Evolutionary conservation across 176 grass and related monocot species (phyloP), one percentile per base, ranked within the genome.

Genomic region (Cenchrus americanus): DNA sequence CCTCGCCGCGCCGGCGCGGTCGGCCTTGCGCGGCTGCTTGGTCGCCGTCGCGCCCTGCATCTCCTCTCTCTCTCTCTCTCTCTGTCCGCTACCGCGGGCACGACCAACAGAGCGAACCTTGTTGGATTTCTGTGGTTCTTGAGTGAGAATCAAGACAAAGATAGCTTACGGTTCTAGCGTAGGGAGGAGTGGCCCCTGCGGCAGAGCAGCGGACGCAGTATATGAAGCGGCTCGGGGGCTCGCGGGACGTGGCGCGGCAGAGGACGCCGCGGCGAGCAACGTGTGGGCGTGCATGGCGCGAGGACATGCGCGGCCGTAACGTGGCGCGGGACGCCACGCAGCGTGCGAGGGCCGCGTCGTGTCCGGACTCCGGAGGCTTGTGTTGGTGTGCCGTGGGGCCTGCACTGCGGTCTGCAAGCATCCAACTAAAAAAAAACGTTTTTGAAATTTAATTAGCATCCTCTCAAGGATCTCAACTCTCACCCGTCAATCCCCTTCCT

Each of bases 261-360:
- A 1, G 58, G 52, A 32, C 48, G 80, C 65, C 43, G 8, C 57
- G 17, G 4, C n/a, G 62, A 62, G 23, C 78, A 59, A 91, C 90
- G 90, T 91, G 90, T 66, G 60, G 15, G 82, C 78, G 15, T 78
- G 90, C 78, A 85, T 91, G 89, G 65, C 4, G 57, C 4, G 14
- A 65, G 37, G 18, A 23, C 30, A 47, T 40, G 58, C 54, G 6
- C 30, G 57, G 53, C 47, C 3, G 73, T 58, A 77, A 88, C 82
- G 78, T 76, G 86, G 66, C 70, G 46, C 62, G 37, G 37, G 64
- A 5, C 14, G 73, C 49, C 2, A 15, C 14, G 15, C 18, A 17
- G 10, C 14, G 34, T 8, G 18, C 7, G 54, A 57, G 6, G 6
- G 32, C 34, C 42, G 50, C 87, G 21, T 66, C 64, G 67, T 59